These are phyloP conservation scores for Leptographium flavum DNA, from an alignment of 2,329 filamentous ascomycete genomes.

Conservation along the genomic window DNA sequence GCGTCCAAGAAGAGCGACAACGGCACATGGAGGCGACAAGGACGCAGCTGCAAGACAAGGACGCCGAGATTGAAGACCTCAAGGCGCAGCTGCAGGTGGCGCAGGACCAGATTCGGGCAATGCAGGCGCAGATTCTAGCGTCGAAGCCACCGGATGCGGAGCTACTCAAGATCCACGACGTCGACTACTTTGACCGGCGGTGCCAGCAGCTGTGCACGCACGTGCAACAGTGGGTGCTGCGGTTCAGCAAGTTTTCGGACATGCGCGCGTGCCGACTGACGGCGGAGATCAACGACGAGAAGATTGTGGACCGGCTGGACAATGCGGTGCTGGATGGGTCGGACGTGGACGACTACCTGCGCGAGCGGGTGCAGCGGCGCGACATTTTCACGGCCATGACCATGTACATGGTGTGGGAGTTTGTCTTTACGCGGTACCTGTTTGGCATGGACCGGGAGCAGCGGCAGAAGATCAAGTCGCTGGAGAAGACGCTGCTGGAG, in stretches of 20 bases:
- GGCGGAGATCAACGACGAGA: constrained; percentile 76
- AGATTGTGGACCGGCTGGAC: constrained; percentile 85
- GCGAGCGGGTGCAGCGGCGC: constrained; percentile 73
- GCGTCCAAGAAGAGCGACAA: constrained; percentile 13
- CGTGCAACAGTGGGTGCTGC: constrained; percentile 92
- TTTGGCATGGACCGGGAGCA: constrained; percentile 99
- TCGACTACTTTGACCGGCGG: constrained; percentile 88
- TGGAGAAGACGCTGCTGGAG: constrained; percentile 84
- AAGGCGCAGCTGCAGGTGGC: constrained; percentile 65
- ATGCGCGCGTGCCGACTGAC: constrained; percentile 75
- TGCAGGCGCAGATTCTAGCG: constrained; percentile 43
- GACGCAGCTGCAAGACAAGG: constrained; percentile 57
- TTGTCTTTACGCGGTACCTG: constrained; percentile 91
- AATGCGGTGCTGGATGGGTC: constrained; percentile 89
- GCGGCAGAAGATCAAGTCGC: constrained; percentile 87
- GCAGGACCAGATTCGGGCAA: constrained; percentile 42
- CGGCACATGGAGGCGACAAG: constrained; percentile 16
- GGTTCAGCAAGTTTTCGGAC: constrained; percentile 96
- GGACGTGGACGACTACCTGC: constrained; percentile 77
- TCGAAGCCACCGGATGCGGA: constrained; percentile 45
- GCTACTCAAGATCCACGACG: constrained; percentile 69
- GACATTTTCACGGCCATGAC: constrained; percentile 98
- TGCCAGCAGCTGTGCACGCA: constrained; percentile 93
- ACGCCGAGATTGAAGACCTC: constrained; percentile 67
- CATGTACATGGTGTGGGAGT: constrained; percentile 99